These are phyloP conservation scores for Zygnema cylindricum DNA, from an alignment of 139 green algal genomes.

Conservation along the genomic window DNA sequence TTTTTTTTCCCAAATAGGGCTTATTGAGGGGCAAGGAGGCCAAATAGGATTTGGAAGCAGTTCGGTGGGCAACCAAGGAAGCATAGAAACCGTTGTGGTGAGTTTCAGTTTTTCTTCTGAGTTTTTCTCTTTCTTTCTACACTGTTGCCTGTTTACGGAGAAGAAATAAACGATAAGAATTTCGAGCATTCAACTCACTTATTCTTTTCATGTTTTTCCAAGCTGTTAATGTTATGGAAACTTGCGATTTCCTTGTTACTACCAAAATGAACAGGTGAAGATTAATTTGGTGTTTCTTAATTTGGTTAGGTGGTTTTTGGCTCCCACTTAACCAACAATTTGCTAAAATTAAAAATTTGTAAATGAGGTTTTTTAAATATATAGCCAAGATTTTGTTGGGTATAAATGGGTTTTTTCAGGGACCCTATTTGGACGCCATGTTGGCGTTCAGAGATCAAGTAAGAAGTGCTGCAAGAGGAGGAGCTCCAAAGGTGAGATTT, in stretches of 20 bases:
- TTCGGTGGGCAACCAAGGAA: background rate
- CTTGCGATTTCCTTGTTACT: background rate
- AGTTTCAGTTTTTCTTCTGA: background rate
- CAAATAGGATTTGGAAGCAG: slow-evolving; percentile 6
- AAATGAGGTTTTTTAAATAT: background rate
- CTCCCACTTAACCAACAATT: background rate
- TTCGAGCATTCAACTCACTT: too few species aligned
- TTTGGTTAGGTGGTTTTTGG: too few species aligned
- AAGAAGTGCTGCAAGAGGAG: slow-evolving; percentile 44
- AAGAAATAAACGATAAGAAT: too few species aligned
- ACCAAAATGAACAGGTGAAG: background rate
- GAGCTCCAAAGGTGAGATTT: slow-evolving; percentile 14
- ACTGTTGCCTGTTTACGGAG: background rate
- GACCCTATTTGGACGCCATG: slow-evolving; percentile 78
- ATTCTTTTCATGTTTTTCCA: background rate
- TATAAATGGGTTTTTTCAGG: slow-evolving; percentile 21
- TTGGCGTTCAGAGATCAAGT: slow-evolving; percentile 82
- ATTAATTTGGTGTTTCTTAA: background rate
- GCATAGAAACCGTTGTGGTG: slow-evolving; percentile 22
- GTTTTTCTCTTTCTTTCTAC: background rate
- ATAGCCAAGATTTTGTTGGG: background rate
- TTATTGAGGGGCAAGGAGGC: background rate
- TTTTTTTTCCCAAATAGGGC: background rate
- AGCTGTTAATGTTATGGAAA: background rate
- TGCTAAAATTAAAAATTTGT: background rate